Percentiles rank a stretch among this genome's conserved stretches.
Evolutionary conservation across 2,329 filamentous ascomycete species (phyloP).

Genomic region (Colletotrichum agaves): DNA sequence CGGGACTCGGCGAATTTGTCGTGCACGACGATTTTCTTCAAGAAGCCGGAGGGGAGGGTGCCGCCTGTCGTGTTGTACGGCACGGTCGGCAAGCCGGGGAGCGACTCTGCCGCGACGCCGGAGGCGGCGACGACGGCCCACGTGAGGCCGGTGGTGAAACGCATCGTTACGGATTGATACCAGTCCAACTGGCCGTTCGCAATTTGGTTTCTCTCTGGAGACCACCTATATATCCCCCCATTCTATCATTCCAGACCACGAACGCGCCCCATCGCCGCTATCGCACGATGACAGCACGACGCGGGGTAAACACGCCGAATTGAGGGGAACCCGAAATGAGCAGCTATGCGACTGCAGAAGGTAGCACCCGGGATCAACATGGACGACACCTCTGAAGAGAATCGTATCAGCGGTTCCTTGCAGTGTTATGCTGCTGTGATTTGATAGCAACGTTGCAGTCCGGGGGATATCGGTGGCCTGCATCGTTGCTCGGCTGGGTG

Average conservation of each 20-base stretch:
- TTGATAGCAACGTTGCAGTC: slow-evolving; percentile 25
- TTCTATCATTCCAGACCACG: neutral
- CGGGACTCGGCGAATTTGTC: slow-evolving; percentile 50
- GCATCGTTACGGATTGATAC: neutral
- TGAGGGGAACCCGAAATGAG: neutral
- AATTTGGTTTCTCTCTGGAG: neutral
- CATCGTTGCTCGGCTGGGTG: neutral
- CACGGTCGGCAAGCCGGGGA: slow-evolving; percentile 48
- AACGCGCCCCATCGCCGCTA: neutral
- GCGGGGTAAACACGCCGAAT: slow-evolving; percentile 13
- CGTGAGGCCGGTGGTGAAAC: neutral
- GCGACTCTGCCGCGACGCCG: neutral
- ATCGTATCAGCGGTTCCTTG: neutral
- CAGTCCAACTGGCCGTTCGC: neutral
- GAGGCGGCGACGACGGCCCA: neutral
- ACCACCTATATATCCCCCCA: neutral
- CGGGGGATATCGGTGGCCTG: neutral
- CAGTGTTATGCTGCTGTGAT: neutral
- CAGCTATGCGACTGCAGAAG: slow-evolving; percentile 9
- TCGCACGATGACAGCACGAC: neutral
- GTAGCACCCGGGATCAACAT: slow-evolving; percentile 3
- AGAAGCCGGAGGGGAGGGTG: slow-evolving; percentile 42
- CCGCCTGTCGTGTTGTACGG: slow-evolving; percentile 45
- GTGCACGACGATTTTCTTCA: slow-evolving; percentile 57
- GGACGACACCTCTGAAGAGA: neutral